phyloP scores from a whole-genome alignment of 2,329 filamentous ascomycete genomes.

The Huntiella bhutanensis region DNA sequence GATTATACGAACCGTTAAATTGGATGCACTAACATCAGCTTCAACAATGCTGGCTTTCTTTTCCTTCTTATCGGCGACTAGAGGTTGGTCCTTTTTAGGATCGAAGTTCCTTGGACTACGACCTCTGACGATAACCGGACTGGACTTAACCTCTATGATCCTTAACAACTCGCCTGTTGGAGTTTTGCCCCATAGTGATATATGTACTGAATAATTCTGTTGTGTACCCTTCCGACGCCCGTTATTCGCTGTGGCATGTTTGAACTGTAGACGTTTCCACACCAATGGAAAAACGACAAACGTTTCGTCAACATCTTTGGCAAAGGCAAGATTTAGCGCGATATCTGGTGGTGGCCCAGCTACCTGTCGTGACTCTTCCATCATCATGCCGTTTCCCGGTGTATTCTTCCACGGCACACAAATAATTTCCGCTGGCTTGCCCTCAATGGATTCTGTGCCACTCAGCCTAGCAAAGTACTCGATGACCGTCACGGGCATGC shows the following conservation, averaged over 20 bases:
- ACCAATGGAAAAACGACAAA: constrained; percentile 66
- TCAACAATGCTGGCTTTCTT: constrained; percentile 16
- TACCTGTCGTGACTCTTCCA: constrained; percentile 30
- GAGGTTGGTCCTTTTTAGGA: constrained; percentile 65
- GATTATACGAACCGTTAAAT: too few relatives aligned
- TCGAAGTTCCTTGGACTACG: constrained; percentile 90
- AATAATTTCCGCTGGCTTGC: constrained; percentile 82
- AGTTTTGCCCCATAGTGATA: constrained; percentile 66
- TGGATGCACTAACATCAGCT: background rate
- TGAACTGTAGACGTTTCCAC: constrained; percentile 90
- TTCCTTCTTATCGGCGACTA: constrained; percentile 39
- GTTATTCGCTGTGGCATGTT: constrained; percentile 92
- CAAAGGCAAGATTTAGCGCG: constrained; percentile 33
- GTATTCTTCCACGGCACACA: constrained; percentile 88
- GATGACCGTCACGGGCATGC: constrained; percentile 47
- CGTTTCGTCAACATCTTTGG: constrained; percentile 57
- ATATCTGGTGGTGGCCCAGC: constrained; percentile 33
- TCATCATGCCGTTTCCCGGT: constrained; percentile 21
- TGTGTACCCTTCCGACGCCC: constrained; percentile 83
- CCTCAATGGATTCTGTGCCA: constrained; percentile 80
- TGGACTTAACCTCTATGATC: constrained; percentile 73
- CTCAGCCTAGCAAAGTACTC: constrained; percentile 68
- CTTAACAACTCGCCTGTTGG: constrained; percentile 44
- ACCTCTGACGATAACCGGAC: constrained; percentile 86
- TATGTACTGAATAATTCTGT: constrained; percentile 80